These are phyloP conservation scores for Phytophthora pistaciae DNA, from an alignment of 352 stramenopile species.

Conservation along the genomic window DNA sequence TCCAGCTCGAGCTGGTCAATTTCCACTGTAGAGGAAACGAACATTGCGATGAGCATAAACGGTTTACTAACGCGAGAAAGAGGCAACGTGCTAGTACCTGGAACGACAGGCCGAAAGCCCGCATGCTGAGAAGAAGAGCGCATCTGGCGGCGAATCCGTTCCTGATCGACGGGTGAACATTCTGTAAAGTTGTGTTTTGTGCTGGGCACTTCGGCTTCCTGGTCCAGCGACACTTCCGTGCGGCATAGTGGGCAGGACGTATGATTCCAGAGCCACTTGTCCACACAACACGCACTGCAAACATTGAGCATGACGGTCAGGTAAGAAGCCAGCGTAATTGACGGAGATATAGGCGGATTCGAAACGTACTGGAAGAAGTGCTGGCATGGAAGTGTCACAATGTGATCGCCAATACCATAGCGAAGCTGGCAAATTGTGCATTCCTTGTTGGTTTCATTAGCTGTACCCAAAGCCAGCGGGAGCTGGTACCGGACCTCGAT, in stretches of 20 bases:
- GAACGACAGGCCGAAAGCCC: conserved; percentile 77
- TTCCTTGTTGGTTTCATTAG: conserved; percentile 85
- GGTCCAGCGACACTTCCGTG: conserved; percentile 75
- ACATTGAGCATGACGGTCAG: neutral
- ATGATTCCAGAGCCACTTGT: conserved; percentile 90
- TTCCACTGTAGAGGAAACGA: conserved; percentile 32
- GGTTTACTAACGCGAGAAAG: neutral
- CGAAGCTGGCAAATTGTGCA: conserved; percentile 88
- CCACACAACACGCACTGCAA: conserved; percentile 77
- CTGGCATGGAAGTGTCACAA: conserved; percentile 84
- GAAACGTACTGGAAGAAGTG: conserved; percentile 89
- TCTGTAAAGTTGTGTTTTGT: conserved; percentile 85
- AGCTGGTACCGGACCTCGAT: conserved; percentile 86
- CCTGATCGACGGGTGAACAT: conserved; percentile 73
- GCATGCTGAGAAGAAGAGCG: conserved; percentile 72
- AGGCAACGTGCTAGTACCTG: conserved; percentile 44
- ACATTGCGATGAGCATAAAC: neutral
- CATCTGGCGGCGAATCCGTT: conserved; percentile 79
- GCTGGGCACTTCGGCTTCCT: conserved; percentile 42
- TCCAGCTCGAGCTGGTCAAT: conserved; percentile 41
- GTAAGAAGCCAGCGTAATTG: conserved; percentile 8
- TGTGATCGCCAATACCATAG: conserved; percentile 88
- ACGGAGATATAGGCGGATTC: neutral
- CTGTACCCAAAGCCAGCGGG: conserved; percentile 77
- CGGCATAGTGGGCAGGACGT: conserved; percentile 87